These are phyloP conservation scores for Cronartium ribicola DNA, from an alignment of 1,284 basidiomycete genomes.

Conservation along the genomic window DNA sequence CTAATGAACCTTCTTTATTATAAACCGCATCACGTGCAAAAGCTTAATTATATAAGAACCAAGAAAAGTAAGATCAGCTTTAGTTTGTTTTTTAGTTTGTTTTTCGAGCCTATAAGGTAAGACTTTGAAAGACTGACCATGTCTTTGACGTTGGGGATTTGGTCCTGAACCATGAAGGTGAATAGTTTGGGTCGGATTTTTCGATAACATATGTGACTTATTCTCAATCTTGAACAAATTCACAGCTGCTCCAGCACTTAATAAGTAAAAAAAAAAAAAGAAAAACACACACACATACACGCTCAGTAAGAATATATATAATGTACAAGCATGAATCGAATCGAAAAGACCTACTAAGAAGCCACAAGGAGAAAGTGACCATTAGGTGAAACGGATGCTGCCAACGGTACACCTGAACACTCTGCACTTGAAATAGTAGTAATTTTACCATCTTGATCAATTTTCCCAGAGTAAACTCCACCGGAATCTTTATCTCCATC, in stretches of 20 bases:
- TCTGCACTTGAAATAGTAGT: neutral
- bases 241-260: constrained; percentile 2
- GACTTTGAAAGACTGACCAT: neutral
- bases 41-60: neutral
- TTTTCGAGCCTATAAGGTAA: too few species aligned
- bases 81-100: too few species aligned
- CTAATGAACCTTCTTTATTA: constrained; percentile 7
- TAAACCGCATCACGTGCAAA: constrained; percentile 7
- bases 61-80: too few species aligned
- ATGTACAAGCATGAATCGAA: neutral
- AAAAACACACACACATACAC: neutral
- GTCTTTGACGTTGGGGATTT: constrained; percentile 3
- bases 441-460: neutral
- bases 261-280: neutral
- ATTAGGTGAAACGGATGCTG: neutral
- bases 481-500: constrained; percentile 2
- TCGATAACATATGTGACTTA: neutral
- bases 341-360: neutral
- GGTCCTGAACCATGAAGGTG: constrained; percentile 1
- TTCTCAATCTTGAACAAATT: constrained; percentile 3
- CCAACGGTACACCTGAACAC: neutral
- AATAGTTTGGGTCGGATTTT: neutral
- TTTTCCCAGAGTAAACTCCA: constrained; percentile 6
- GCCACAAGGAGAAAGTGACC: constrained; percentile 1
- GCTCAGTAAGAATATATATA: neutral